These are phyloP conservation scores for Pelagophyceae sp. DNA, from an alignment of 352 stramenopile genomes.

Conservation along the genomic window DNA sequence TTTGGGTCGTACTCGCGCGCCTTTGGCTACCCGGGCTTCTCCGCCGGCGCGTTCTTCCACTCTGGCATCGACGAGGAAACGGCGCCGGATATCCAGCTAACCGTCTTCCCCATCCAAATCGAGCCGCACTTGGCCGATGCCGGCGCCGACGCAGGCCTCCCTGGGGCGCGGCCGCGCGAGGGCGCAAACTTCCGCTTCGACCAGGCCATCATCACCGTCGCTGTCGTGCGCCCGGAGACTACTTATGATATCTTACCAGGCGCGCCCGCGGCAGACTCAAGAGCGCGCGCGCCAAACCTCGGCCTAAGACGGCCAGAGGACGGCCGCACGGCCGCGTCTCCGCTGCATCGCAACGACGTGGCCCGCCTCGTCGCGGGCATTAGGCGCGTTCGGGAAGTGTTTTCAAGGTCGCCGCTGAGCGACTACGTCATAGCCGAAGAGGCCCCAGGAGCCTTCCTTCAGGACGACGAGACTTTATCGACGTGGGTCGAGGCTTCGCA, in stretches of 20 bases:
- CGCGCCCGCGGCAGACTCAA: slow-evolving; percentile 55
- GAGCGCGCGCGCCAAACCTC: slow-evolving; percentile 28
- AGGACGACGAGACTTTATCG: too few relatives aligned
- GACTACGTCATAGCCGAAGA: slow-evolving; percentile 11
- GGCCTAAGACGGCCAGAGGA: slow-evolving; percentile 56
- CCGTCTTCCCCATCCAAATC: slow-evolving; percentile 66
- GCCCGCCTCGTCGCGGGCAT: slow-evolving; percentile 35
- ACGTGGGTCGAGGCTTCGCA: slow-evolving; percentile 19
- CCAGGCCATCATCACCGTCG: slow-evolving; percentile 66
- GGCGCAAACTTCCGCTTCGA: slow-evolving; percentile 34
- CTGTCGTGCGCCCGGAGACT: slow-evolving; percentile 53
- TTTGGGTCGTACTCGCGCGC: slow-evolving; percentile 4
- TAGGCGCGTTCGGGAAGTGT: slow-evolving; percentile 35
- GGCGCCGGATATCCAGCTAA: slow-evolving; percentile 70
- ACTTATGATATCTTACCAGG: slow-evolving; percentile 47
- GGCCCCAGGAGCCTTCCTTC: too few relatives aligned
- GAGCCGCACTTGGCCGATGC: slow-evolving; percentile 54
- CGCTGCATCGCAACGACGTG: slow-evolving; percentile 20
- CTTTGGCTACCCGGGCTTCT: slow-evolving; percentile 53
- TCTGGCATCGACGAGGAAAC: slow-evolving; percentile 27
- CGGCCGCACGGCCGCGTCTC: too few relatives aligned
- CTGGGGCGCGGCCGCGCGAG: too few relatives aligned
- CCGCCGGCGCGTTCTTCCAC: slow-evolving; percentile 59
- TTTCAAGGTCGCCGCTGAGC: slow-evolving; percentile 23
- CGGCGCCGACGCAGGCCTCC: too few relatives aligned